These are phyloP conservation scores for Farysia itapuensis DNA, from an alignment of 1,284 basidiomycete species.

Conservation along the genomic window DNA sequence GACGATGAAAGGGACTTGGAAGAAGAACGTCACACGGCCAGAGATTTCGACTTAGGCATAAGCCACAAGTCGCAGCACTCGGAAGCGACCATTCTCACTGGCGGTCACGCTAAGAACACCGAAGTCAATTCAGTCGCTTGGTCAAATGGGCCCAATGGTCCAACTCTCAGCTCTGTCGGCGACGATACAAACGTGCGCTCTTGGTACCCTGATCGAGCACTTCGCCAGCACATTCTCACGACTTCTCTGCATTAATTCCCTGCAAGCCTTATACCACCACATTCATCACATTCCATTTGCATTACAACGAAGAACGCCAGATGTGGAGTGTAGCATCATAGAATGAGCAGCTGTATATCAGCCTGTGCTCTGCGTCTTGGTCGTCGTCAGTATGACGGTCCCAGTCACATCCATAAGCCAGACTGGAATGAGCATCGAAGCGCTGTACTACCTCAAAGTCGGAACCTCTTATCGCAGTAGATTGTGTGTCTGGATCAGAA, in stretches of 20 bases:
- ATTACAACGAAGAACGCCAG: conserved; percentile 63
- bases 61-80: conserved; percentile 8
- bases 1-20: conserved; percentile 4
- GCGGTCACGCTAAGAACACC: conserved; percentile 29
- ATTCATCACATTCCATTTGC: neutral
- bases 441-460: conserved; percentile 62
- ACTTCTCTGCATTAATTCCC: neutral
- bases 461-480: conserved; percentile 13
- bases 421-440: conserved; percentile 76
- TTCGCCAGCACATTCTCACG: conserved; percentile 1
- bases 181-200: conserved; percentile 50
- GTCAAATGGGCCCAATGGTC: conserved; percentile 46
- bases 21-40: conserved; percentile 14
- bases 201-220: conserved; percentile 62
- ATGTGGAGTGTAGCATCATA: conserved; percentile 85
- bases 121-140: conserved; percentile 54
- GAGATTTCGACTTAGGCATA: conserved; percentile 8
- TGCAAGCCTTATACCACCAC: neutral
- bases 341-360: conserved; percentile 90
- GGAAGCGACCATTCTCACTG: conserved; percentile 6
- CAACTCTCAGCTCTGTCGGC: conserved; percentile 44
- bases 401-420: conserved; percentile 97
- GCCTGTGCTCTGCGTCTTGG: conserved; percentile 60
- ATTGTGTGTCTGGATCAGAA: conserved; percentile 1
- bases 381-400: conserved; percentile 60